Conservation (phyloP, 2,329 filamentous ascomycete species). For the Phialophora expanda region DNA sequence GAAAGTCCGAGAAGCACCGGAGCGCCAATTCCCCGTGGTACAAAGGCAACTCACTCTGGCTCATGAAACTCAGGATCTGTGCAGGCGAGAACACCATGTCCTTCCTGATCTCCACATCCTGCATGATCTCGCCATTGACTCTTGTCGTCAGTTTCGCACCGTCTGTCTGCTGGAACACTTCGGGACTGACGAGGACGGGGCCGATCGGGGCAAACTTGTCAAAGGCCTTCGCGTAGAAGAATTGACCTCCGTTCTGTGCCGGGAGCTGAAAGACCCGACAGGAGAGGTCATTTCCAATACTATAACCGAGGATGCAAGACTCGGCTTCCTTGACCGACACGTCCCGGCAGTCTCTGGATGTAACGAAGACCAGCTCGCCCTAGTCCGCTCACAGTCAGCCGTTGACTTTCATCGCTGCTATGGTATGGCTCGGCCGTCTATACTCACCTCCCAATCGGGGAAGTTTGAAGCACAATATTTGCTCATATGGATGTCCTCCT, state of each 20-base stretch:
- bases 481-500: conserved; percentile 38
- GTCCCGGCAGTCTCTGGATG: conserved; percentile 18
- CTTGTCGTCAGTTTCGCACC: conserved; percentile 44
- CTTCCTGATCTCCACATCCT: conserved; percentile 44
- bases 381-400: not conserved
- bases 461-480: conserved; percentile 16
- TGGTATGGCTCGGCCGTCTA: not conserved
- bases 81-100: conserved; percentile 56
- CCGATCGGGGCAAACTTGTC: conserved; percentile 53
- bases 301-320: conserved; percentile 48
- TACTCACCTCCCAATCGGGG: conserved; percentile 18
- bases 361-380: conserved; percentile 26
- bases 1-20: not conserved
- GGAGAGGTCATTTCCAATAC: conserved; percentile 48
- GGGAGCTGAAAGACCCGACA: conserved; percentile 46
- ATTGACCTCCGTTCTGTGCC: conserved; percentile 44
- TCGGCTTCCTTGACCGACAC: conserved; percentile 35
- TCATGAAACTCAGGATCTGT: conserved; percentile 53
- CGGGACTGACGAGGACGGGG: conserved; percentile 44
- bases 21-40: not conserved
- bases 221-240: conserved; percentile 48
- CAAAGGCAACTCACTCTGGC: conserved; percentile 41
- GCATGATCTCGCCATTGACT: conserved; percentile 53
- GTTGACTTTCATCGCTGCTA: not conserved
- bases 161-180: conserved; percentile 46